Evolutionary conservation across 768 basidiomycete species (phyloP), one percentile per base, ranked within the genome.

Genomic region (Chiua virens): DNA sequence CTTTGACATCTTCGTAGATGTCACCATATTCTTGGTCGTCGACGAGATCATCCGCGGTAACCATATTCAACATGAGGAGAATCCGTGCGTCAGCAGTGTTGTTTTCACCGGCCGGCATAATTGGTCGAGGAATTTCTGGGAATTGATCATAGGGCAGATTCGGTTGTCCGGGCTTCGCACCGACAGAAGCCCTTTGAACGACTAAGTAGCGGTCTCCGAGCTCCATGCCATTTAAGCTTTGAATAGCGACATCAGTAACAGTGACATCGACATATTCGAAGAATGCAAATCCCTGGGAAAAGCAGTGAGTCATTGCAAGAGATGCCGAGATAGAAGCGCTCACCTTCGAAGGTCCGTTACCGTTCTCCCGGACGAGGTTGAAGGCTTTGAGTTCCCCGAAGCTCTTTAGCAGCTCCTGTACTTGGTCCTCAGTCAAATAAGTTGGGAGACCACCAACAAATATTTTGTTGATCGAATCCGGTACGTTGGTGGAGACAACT

Each of bases 51-150:
- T 99, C 97, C 1, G 90, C 68, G 0, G 89, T 90, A 57, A 99
- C 93, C 97, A 99, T 99, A 79, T 98, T 99, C 63, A 99, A 74
- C 87, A 99, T 89, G 67, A 98, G 87, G 61, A 99, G 80, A 64
- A 97, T 94, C 34, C 92, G 85, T 23, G 92, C 81, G 47, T 87
- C 81, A 11, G 71, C 59, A 34, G 71, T 74, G 48, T 78, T 75
- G 45, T 73, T 74, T 63, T 89, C 88, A 47, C 86, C 86, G 8
- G 89, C 89, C 49, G 91, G 91, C 82, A 93, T 84, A 66, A 92
- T 92, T 13, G 91, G 91, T 37, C 87, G 81, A 41, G 91, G 91
- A 38, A 92, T 87, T 67, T 87, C 87, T 32, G 87, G 85, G 75
- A 86, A 89, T 58, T 83, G 81, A 47, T 90, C 89, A 59, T 87